Evolutionary conservation across 129 eudicot species (phyloP).

Genomic region (Arctium minus): DNA sequence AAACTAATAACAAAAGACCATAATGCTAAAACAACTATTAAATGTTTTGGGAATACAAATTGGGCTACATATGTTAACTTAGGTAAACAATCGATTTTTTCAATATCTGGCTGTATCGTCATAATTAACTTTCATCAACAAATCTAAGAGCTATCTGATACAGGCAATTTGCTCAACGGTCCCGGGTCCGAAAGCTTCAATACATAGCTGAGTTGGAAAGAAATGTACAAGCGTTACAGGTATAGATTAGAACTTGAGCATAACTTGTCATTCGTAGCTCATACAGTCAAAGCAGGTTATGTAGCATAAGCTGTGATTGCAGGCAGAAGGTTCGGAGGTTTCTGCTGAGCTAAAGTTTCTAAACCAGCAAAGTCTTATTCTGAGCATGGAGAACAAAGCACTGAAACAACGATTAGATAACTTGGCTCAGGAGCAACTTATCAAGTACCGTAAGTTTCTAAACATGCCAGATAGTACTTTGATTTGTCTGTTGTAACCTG

Average conservation of each 20-base stretch:
- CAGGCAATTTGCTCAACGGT: constrained; percentile 94
- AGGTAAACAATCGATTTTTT: neutral
- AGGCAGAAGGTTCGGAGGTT: constrained; percentile 81
- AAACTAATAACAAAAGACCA: neutral
- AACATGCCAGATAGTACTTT: neutral
- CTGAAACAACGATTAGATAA: constrained; percentile 82
- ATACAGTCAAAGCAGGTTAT: neutral
- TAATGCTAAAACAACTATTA: neutral
- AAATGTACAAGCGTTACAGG: constrained; percentile 83
- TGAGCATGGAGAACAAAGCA: constrained; percentile 88
- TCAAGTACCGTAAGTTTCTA: constrained; percentile 70
- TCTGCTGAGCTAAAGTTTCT: constrained; percentile 84
- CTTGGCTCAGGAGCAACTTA: constrained; percentile 82
- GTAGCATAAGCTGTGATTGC: constrained; percentile 14
- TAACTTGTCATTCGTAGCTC: neutral
- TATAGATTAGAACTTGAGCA: constrained; percentile 13
- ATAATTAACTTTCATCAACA: neutral
- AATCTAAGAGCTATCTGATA: constrained; percentile 20
- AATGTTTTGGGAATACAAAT: neutral
- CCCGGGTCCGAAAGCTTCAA: constrained; percentile 86
- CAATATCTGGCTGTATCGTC: neutral
- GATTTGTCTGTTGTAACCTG: constrained; percentile 10
- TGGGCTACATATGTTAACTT: neutral
- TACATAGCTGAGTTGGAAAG: constrained; percentile 91
- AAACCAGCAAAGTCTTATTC: constrained; percentile 72